A percentile compares a stretch with the other conserved stretches of the same genome.
These are phyloP conservation scores for Aspergillus uvarum DNA, from an alignment of 2,329 filamentous ascomycete species.

Conservation along the genomic window DNA sequence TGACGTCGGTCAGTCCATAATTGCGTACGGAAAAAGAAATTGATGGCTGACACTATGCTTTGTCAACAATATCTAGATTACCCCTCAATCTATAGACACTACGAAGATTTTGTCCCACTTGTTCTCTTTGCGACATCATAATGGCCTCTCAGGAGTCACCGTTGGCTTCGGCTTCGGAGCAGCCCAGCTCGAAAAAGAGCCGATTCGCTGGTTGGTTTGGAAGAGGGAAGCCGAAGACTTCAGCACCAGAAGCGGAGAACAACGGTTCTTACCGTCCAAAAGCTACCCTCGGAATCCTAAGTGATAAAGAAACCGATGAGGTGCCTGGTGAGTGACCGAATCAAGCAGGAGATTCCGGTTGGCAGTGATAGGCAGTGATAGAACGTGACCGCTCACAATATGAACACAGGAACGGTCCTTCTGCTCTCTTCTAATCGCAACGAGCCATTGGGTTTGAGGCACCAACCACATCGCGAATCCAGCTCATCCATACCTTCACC, in stretches of 20 bases:
- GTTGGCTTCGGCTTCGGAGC: background rate
- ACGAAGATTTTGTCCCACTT: background rate
- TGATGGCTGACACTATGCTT: background rate
- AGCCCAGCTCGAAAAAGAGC: background rate
- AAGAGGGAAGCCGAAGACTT: conserved; percentile 1
- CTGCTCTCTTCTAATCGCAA: conserved; percentile 61
- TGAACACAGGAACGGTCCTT: conserved; percentile 57
- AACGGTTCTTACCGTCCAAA: conserved; percentile 36
- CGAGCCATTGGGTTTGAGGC: conserved; percentile 60
- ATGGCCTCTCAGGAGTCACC: conserved; percentile 5
- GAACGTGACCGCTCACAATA: background rate
- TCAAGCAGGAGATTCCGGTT: background rate
- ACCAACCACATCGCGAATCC: conserved; percentile 62
- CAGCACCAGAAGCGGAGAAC: conserved; percentile 16
- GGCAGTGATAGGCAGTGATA: background rate
- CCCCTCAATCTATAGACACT: background rate
- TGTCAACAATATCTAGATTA: background rate
- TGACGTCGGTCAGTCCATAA: background rate
- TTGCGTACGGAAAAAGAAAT: background rate
- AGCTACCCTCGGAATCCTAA: conserved; percentile 75
- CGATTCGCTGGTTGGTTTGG: conserved; percentile 26
- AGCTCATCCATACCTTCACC: conserved; percentile 54
- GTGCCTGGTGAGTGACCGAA: conserved; percentile 67
- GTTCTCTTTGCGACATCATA: background rate
- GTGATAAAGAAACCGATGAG: conserved; percentile 76